These are phyloP conservation scores for Dryadomyces quercus-mongolicae DNA, from an alignment of 2,329 filamentous ascomycete species.

Conservation along the genomic window DNA sequence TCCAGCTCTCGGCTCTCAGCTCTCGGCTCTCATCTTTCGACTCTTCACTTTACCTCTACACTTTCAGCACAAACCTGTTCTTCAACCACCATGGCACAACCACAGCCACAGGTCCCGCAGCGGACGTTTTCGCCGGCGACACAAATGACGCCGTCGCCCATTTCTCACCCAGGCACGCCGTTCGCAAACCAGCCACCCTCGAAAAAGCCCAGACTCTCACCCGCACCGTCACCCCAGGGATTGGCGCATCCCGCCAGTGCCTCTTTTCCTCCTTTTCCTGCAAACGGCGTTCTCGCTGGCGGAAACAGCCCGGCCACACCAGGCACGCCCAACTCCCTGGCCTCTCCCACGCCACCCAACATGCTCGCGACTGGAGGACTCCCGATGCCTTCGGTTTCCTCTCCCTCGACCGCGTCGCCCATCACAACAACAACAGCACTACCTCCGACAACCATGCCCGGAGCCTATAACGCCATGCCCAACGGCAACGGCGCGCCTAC, in stretches of 20 bases:
- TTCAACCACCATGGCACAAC: constrained; percentile 40
- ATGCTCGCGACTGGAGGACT: constrained; percentile 3
- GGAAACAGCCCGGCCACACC: constrained; percentile 10
- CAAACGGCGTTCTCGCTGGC: constrained; percentile 2
- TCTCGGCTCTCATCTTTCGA: too few relatives aligned
- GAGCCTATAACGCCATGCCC: neutral
- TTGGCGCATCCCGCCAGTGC: constrained; percentile 3
- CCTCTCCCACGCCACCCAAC: constrained; percentile 10
- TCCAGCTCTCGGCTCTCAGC: neutral
- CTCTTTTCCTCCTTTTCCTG: constrained; percentile 2
- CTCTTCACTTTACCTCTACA: neutral
- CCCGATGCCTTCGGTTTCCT: constrained; percentile 49
- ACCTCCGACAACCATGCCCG: neutral
- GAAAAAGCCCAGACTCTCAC: constrained; percentile 11
- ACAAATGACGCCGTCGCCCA: constrained; percentile 14
- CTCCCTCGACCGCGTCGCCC: constrained; percentile 4
- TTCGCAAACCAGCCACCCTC: constrained; percentile 15
- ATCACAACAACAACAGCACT: constrained; percentile 3
- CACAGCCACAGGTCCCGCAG: constrained; percentile 33
- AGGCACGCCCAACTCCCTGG: constrained; percentile 11
- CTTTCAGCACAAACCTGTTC: too few relatives aligned
- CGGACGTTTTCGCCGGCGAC: constrained; percentile 10
- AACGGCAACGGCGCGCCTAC: constrained; percentile 2
- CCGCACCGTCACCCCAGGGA: constrained; percentile 9
- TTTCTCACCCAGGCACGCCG: constrained; percentile 6